phyloP scores from a whole-genome alignment of 2,329 filamentous ascomycete genomes.

The Fusarium pilosicola region DNA sequence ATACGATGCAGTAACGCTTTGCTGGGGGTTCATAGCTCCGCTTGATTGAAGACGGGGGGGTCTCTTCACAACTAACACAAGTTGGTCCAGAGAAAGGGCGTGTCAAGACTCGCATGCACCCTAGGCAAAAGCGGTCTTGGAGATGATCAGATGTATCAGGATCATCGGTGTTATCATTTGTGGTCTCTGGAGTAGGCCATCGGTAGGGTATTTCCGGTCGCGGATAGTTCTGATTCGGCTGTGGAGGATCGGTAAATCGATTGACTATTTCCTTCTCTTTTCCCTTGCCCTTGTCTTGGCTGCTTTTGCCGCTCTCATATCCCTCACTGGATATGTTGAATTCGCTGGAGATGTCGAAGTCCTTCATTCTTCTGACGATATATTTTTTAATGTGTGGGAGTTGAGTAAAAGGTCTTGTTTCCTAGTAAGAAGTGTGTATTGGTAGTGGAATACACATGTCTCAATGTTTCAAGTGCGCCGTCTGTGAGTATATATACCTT shows the following conservation, averaged over 20 bases:
- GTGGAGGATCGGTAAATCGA: background rate
- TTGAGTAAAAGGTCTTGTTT: background rate
- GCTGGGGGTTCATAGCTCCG: too few relatives aligned
- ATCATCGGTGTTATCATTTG: background rate
- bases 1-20: background rate
- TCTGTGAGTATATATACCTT: background rate
- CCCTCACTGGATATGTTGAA: background rate
- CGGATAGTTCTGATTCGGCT: background rate
- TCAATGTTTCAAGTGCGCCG: accelerated
- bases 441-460: accelerated
- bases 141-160: too few relatives aligned
- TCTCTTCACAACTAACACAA: background rate
- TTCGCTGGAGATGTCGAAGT: background rate
- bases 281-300: background rate
- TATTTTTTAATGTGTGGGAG: accelerated
- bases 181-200: background rate
- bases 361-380: too few relatives aligned
- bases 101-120: accelerated
- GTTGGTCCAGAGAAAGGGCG: background rate
- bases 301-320: background rate
- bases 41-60: background rate
- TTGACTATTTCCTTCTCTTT: background rate
- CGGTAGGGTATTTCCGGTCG: background rate
- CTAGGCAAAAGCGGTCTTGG: background rate
- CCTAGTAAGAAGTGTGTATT: background rate